Percentiles rank a stretch among this genome's conserved stretches.
Evolutionary conservation across 2,329 filamentous ascomycete genomes (phyloP).

Genomic region (Colletotrichum sp.): DNA sequence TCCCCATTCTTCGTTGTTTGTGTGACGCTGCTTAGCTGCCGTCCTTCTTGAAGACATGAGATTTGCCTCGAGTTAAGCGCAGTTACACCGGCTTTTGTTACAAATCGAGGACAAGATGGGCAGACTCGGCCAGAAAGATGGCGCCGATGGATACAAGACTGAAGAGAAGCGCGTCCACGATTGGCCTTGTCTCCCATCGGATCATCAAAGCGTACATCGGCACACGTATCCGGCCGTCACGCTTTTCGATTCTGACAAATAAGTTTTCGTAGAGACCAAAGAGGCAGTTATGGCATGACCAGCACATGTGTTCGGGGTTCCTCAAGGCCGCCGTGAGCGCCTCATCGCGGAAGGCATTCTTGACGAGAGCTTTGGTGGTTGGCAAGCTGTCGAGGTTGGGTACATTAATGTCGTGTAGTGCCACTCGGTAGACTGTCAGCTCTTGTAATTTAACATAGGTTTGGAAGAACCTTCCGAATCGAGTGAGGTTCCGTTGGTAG

Average conservation of each 20-base stretch:
- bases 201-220: background rate
- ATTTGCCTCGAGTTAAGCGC: too few species aligned
- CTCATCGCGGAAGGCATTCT: background rate
- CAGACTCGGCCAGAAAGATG: background rate
- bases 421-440: background rate
- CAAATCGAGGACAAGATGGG: background rate
- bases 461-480: background rate
- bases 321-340: background rate
- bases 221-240: background rate
- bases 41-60: too few species aligned
- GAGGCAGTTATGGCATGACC: background rate
- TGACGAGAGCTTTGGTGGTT: background rate
- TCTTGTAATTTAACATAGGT: background rate
- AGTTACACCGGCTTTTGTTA: background rate
- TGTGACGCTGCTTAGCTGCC: too few species aligned
- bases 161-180: accelerated
- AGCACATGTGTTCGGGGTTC: background rate
- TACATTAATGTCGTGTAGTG: background rate
- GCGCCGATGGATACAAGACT: background rate
- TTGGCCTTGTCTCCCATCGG: background rate
- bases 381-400: background rate
- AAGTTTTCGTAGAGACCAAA: background rate
- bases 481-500: background rate
- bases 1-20: too few species aligned
- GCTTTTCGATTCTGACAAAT: background rate